A percentile compares a stretch with the other conserved stretches of the same genome.
These are phyloP conservation scores for Tricholoma saponaceum DNA, from an alignment of 768 basidiomycete species.

Conservation along the genomic window DNA sequence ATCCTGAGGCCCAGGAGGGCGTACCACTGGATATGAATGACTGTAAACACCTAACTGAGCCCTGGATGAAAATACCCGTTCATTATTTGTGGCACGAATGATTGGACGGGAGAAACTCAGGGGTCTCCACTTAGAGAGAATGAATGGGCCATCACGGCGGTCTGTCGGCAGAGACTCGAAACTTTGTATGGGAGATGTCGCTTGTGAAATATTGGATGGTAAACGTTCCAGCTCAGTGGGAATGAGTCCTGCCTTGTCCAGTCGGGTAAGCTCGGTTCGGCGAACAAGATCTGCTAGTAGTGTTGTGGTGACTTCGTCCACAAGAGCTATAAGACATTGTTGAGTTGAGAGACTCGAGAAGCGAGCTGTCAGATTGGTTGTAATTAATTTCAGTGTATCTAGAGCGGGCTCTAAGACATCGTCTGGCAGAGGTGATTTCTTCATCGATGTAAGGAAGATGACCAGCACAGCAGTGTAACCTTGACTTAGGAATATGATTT, in stretches of 20 bases:
- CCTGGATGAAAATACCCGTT: too few relatives aligned
- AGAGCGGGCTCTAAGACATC: background rate
- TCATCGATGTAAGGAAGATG: background rate
- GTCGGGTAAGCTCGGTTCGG: background rate
- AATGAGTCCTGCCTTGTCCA: background rate
- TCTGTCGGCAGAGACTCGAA: background rate
- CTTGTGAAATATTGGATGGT: background rate
- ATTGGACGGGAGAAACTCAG: too few relatives aligned
- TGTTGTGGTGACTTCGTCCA: background rate
- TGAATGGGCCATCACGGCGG: too few relatives aligned
- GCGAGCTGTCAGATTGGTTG: background rate
- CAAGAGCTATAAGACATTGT: background rate
- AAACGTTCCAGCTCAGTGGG: background rate
- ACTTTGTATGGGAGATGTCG: background rate
- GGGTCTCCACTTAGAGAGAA: too few relatives aligned
- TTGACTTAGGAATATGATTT: background rate
- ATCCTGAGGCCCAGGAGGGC: background rate
- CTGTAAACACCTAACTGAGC: background rate
- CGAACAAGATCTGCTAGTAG: background rate
- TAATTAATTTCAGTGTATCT: background rate
- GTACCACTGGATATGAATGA: background rate
- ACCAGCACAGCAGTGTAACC: background rate
- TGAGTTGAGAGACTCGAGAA: background rate
- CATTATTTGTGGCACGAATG: too few relatives aligned
- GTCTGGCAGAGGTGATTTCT: background rate